Evolutionary conservation across 768 basidiomycete species (phyloP).

Genomic region (Russula compacta): DNA sequence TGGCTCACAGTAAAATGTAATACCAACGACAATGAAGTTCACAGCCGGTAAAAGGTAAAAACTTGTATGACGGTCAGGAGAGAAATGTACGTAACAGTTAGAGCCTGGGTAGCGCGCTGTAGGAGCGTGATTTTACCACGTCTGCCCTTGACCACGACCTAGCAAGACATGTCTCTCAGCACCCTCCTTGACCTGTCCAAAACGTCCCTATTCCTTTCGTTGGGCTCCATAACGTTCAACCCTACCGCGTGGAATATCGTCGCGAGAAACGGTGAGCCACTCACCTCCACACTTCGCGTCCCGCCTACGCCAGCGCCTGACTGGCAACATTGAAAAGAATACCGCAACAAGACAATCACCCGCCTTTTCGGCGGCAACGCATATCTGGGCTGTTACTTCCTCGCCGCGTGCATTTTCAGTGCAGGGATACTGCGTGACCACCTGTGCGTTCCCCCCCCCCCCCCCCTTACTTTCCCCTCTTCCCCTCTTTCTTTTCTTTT

Average conservation of each 20-base stretch:
- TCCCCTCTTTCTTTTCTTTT: neutral
- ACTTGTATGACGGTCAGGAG: neutral
- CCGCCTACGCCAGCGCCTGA: too few relatives aligned
- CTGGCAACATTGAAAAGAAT: slow-evolving; percentile 36
- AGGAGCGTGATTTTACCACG: neutral
- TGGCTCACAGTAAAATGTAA: too few relatives aligned
- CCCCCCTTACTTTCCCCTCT: neutral
- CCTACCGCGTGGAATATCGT: slow-evolving; percentile 95
- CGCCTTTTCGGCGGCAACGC: slow-evolving; percentile 70
- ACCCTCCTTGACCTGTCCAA: slow-evolving; percentile 50
- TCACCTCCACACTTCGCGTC: neutral
- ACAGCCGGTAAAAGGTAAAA: too few relatives aligned
- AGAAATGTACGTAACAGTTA: neutral
- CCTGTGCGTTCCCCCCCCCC: slow-evolving; percentile 44
- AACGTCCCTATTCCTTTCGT: slow-evolving; percentile 51
- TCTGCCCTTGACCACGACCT: slow-evolving; percentile 4
- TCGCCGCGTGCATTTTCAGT: slow-evolving; percentile 76
- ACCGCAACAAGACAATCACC: slow-evolving; percentile 82
- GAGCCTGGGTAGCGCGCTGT: too few relatives aligned
- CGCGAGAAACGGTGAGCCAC: slow-evolving; percentile 72
- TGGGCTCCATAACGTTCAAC: slow-evolving; percentile 79
- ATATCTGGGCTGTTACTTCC: slow-evolving; percentile 73
- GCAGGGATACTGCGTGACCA: slow-evolving; percentile 81
- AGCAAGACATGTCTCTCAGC: slow-evolving; percentile 25
- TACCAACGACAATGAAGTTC: too few relatives aligned